These are phyloP conservation scores for Craspedostauros australis DNA, from an alignment of 108 stramenopile species.

Conservation along the genomic window DNA sequence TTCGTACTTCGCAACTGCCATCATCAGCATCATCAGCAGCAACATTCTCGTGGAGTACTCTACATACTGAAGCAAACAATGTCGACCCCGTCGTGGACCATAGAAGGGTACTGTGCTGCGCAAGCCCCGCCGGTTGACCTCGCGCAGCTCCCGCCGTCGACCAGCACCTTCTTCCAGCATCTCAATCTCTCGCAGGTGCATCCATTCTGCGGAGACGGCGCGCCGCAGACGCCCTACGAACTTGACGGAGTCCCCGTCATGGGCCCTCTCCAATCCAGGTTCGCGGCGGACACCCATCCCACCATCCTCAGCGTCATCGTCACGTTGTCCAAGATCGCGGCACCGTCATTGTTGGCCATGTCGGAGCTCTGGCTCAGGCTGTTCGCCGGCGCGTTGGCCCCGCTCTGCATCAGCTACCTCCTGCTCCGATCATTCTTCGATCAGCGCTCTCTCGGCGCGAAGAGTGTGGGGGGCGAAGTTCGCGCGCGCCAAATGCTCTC, in stretches of 20 bases:
- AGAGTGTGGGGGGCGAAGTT: not conserved
- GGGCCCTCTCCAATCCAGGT: conserved; percentile 16
- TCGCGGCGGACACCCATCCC: conserved; percentile 7
- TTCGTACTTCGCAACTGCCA: too few relatives aligned
- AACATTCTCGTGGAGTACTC: too few relatives aligned
- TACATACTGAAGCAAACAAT: too few relatives aligned
- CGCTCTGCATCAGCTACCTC: conserved; percentile 29
- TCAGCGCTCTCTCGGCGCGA: not conserved
- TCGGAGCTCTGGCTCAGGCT: conserved; percentile 73
- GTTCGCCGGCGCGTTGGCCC: conserved; percentile 38
- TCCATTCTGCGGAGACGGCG: conserved; percentile 28
- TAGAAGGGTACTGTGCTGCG: too few relatives aligned
- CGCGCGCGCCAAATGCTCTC: not conserved
- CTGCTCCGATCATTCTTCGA: not conserved
- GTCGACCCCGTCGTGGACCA: too few relatives aligned
- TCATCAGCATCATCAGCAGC: too few relatives aligned
- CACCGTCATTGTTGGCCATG: conserved; percentile 58
- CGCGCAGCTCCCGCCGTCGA: not conserved
- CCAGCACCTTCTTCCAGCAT: conserved; percentile 5
- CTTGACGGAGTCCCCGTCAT: conserved; percentile 27
- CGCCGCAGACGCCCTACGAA: not conserved
- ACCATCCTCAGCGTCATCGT: conserved; percentile 11
- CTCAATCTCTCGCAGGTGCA: conserved; percentile 22
- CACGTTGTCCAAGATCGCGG: conserved; percentile 16
- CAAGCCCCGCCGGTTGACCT: too few relatives aligned